These are phyloP conservation scores for Brassica cretica DNA, from an alignment of 345 rosid genomes.

Conservation along the genomic window DNA sequence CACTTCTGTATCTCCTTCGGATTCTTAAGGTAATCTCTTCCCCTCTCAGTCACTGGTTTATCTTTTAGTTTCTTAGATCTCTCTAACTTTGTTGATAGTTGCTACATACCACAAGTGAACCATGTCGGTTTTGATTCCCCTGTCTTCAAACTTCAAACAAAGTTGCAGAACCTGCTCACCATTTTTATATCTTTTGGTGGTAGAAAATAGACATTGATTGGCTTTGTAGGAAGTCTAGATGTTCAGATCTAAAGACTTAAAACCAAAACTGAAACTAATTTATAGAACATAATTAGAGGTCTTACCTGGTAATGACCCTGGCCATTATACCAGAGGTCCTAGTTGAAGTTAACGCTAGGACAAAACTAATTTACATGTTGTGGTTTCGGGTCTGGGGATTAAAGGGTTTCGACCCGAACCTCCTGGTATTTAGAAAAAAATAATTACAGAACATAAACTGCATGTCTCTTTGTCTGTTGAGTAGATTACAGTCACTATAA, in stretches of 20 bases:
- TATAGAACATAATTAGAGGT: too few species aligned
- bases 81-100: constrained; percentile 18
- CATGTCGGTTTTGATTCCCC: not conserved
- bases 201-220: not conserved
- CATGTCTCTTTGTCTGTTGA: constrained; percentile 18
- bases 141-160: constrained; percentile 15
- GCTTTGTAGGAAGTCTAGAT: constrained; percentile 12
- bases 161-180: not conserved
- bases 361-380: too few species aligned
- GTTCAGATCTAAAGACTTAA: constrained; percentile 30
- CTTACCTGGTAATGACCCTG: too few species aligned
- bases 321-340: too few species aligned
- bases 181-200: not conserved
- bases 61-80: constrained; percentile 13
- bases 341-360: too few species aligned
- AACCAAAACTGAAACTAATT: not conserved
- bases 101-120: not conserved
- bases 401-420: too few species aligned
- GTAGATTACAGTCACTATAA: not conserved
- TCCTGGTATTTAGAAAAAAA: too few species aligned
- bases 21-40: constrained; percentile 36
- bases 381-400: too few species aligned
- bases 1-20: constrained; percentile 21
- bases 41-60: not conserved
- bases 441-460: not conserved